Base-by-base conservation (phyloP, 208 protist species). In the Leishmania arabica region DNA sequence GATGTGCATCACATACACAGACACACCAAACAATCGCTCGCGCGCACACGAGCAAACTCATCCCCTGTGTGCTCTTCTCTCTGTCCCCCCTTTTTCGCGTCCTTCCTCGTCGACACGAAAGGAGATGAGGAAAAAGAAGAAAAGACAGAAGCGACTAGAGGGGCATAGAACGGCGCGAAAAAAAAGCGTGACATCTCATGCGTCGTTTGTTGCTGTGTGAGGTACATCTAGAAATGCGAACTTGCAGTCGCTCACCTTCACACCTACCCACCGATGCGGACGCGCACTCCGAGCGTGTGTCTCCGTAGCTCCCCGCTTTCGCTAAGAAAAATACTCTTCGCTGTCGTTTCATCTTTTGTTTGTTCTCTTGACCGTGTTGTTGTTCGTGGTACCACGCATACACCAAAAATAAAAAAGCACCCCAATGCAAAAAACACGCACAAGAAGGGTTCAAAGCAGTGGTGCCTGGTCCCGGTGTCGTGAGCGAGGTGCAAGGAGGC, bases 351-450 rank as follows among this genome's bases (percentile, higher is more conserved):
- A 69, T 69, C 76, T 27, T 77, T 58, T 58, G 51, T 84, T 64
- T 84, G 68, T 82, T 65, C 68, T 51, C 68, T 49, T 82, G n/a
- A 79, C 9, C 62, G 49, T 60, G 31, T 45, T 65, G 73, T 77
- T 60, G 42, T 40, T 81, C 8, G 17, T 45, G 40, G 19, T 70
- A 70, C 65, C 65, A 27, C 31, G 21, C 51, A 54, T 1, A 54
- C 15, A 54, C 51, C 19, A 7, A 54, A 24, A 70, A n/a, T 21
- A 70, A 45, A 70, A 19, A 21, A 27, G 13, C 1, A 15, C 1
- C 6, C 17, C 13, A 47, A 70, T 5, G 37, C 56, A 24, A 31
- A 45, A 45, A 37, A 42, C 37, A 19, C 37, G 17, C 17, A 5
- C 4, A 40, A 3, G 17, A 45, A n/a, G 65, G 34, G 65, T 70